These are phyloP conservation scores for Colletotrichum sp. DNA, from an alignment of 2,329 filamentous ascomycete species.

Conservation along the genomic window DNA sequence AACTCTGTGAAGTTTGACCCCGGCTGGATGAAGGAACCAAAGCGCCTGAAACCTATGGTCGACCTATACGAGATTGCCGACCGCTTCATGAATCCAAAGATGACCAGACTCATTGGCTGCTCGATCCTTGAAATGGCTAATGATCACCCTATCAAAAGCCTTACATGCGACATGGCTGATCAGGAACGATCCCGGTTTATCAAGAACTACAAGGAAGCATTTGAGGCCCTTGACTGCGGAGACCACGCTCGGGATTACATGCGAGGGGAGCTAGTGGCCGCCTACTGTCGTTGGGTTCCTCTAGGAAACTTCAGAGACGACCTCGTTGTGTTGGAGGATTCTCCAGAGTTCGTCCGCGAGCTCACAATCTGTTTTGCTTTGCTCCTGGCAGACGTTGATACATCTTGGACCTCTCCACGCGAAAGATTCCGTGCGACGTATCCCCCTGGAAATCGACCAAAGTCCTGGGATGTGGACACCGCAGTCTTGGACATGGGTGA, in stretches of 20 bases:
- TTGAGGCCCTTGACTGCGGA: not conserved
- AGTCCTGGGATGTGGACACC: too few species aligned
- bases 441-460: too few species aligned
- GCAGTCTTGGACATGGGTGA: too few species aligned
- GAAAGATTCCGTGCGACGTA: too few species aligned
- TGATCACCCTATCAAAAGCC: not conserved
- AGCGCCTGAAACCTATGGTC: not conserved
- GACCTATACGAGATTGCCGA: not conserved
- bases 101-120: not conserved
- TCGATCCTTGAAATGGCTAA: not conserved
- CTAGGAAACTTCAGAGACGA: not conserved
- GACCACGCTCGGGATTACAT: not conserved
- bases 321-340: fast-evolving
- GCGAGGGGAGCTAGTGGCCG: fast-evolving
- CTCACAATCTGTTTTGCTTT: not conserved
- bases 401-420: too few species aligned
- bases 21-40: not conserved
- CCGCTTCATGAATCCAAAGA: not conserved
- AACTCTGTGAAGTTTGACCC: not conserved
- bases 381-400: not conserved
- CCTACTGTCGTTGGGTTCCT: not conserved
- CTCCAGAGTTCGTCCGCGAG: not conserved
- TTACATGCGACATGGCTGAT: too few species aligned
- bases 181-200: not conserved
- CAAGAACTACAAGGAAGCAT: not conserved